Evolutionary conservation across 2,329 filamentous ascomycete genomes (phyloP).

Genomic region (Fusarium odoratissimum): DNA sequence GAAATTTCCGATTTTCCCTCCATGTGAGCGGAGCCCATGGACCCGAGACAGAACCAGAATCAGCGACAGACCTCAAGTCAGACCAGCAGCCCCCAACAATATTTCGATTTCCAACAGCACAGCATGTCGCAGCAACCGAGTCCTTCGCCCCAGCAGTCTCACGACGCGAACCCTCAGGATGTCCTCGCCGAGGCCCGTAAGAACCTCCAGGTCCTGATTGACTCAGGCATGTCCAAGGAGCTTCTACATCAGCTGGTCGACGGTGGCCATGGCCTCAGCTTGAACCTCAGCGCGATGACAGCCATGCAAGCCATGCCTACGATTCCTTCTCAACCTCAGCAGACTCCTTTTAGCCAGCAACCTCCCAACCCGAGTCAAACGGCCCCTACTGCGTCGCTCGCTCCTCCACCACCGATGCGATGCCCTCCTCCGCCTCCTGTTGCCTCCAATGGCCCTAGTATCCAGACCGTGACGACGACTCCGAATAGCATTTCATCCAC

Average conservation of each 20-base stretch:
- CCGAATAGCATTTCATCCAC: constrained; percentile 36
- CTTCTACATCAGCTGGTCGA: constrained; percentile 56
- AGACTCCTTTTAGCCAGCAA: constrained; percentile 31
- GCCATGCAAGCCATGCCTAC: constrained; percentile 27
- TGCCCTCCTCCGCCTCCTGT: constrained; percentile 49
- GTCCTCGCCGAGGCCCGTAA: constrained; percentile 59
- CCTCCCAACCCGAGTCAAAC: constrained; percentile 35
- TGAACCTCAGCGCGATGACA: constrained; percentile 30
- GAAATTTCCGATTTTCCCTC: constrained; percentile 44
- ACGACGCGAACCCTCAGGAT: constrained; percentile 55
- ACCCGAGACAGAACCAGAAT: constrained; percentile 42
- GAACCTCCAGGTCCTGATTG: constrained; percentile 59
- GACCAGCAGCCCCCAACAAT: constrained; percentile 45
- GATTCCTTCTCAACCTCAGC: constrained; percentile 33
- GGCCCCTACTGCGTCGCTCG: constrained; percentile 36
- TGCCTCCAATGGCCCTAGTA: constrained; percentile 34
- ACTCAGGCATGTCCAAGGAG: constrained; percentile 58
- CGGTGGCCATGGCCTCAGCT: constrained; percentile 50
- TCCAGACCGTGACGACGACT: constrained; percentile 35
- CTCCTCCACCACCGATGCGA: constrained; percentile 49
- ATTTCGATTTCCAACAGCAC: constrained; percentile 38
- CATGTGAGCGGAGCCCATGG: constrained; percentile 48
- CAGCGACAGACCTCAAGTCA: constrained; percentile 27
- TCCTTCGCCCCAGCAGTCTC: constrained; percentile 44
- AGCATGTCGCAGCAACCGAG: constrained; percentile 43